A percentile compares a stretch with the other conserved stretches of the same genome.
Conservation (phyloP, 2,329 filamentous ascomycete species). For the Colletotrichum godetiae region DNA sequence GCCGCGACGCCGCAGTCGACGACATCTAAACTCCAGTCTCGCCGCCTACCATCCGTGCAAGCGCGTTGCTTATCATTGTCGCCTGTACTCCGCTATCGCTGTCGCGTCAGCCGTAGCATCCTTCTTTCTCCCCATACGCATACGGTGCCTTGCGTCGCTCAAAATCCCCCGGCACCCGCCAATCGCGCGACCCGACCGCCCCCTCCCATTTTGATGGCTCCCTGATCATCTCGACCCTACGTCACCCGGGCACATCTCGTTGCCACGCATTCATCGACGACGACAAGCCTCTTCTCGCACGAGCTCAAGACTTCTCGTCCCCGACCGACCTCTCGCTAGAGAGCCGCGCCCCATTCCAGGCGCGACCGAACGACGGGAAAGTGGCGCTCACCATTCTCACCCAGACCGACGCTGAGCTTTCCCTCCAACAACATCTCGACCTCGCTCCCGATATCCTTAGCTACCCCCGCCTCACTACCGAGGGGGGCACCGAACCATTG, state of each 20-base stretch:
- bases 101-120: slow-evolving; percentile 27
- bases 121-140: slow-evolving; percentile 11
- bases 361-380: slow-evolving; percentile 43
- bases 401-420: slow-evolving; percentile 66
- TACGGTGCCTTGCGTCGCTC: slow-evolving; percentile 33
- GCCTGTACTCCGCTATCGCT: slow-evolving; percentile 25
- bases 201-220: slow-evolving; percentile 38
- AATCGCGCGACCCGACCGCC: slow-evolving; percentile 37
- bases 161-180: slow-evolving; percentile 30
- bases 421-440: slow-evolving; percentile 70
- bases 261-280: slow-evolving; percentile 28
- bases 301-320: slow-evolving; percentile 22
- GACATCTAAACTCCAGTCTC: not conserved
- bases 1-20: slow-evolving; percentile 28
- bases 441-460: slow-evolving; percentile 64
- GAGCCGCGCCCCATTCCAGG: slow-evolving; percentile 35
- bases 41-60: not conserved
- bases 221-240: slow-evolving; percentile 34
- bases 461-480: slow-evolving; percentile 57
- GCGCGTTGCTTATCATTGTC: slow-evolving; percentile 15
- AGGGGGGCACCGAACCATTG: slow-evolving; percentile 70
- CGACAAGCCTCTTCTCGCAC: slow-evolving; percentile 8
- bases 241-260: slow-evolving; percentile 34
- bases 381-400: slow-evolving; percentile 69
- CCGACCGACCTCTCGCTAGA: slow-evolving; percentile 31